Percentiles rank a stretch among this genome's conserved stretches.
Evolutionary conservation across 192 early-diverging fungal species (phyloP).

Genomic region (Backusella psychrophila): DNA sequence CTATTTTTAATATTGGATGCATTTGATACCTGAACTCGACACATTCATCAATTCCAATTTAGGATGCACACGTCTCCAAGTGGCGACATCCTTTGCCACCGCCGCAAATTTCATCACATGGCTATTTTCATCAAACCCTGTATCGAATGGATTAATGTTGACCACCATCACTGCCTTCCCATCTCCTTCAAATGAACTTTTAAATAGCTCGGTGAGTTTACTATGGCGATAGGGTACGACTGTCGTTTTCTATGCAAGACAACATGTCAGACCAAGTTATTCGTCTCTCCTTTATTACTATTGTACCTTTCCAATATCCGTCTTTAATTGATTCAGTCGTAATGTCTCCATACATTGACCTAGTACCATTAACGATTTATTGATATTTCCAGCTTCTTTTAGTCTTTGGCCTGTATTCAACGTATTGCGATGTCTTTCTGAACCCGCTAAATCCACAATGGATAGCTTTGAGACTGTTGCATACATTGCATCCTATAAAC

Average conservation of each 20-base stretch:
- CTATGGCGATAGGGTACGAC: constrained; percentile 64
- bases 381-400: constrained; percentile 65
- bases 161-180: constrained; percentile 62
- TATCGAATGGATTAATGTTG: constrained; percentile 59
- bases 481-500: constrained; percentile 30
- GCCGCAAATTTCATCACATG: constrained; percentile 63
- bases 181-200: constrained; percentile 58
- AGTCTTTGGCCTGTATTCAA: constrained; percentile 49
- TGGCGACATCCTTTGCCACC: constrained; percentile 55
- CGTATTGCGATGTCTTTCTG: constrained; percentile 60
- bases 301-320: constrained; percentile 38
- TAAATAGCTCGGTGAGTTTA: constrained; percentile 67
- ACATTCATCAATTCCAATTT: constrained; percentile 25
- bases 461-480: constrained; percentile 49
- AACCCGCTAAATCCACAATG: constrained; percentile 71
- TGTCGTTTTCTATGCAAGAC: constrained; percentile 21
- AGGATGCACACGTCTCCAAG: constrained; percentile 38
- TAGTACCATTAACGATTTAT: constrained; percentile 67
- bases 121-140: constrained; percentile 51
- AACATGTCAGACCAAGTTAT: neutral
- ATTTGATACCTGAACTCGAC: constrained; percentile 20
- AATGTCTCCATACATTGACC: constrained; percentile 70
- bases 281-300: neutral
- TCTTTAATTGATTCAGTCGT: constrained; percentile 46
- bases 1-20: neutral